Evolutionary conservation across 805 yeast species (phyloP).

Genomic region (Priceomyces fermenticarens): DNA sequence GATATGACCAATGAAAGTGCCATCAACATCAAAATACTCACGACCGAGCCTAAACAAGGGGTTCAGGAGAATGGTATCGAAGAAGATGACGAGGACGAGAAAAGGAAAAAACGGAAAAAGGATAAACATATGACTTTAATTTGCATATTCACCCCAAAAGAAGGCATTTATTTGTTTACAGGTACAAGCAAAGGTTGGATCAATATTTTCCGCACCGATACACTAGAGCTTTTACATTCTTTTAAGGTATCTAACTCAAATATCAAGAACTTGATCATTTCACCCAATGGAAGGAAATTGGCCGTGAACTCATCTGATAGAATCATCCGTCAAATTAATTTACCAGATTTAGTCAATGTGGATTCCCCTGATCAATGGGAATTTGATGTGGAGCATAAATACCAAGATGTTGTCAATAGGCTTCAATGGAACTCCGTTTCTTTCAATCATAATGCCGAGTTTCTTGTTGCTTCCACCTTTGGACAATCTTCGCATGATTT

Average conservation of each 20-base stretch:
- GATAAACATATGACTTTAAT: slow-evolving; percentile 48
- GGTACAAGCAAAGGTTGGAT: slow-evolving; percentile 85
- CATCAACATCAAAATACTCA: slow-evolving; percentile 15
- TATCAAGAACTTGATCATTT: slow-evolving; percentile 63
- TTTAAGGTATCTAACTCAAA: slow-evolving; percentile 63
- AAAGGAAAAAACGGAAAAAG: slow-evolving; percentile 13
- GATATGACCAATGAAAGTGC: slow-evolving; percentile 26
- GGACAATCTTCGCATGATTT: slow-evolving; percentile 83
- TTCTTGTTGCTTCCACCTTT: slow-evolving; percentile 82
- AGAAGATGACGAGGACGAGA: slow-evolving; percentile 5
- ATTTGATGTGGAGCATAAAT: slow-evolving; percentile 71
- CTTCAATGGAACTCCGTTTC: slow-evolving; percentile 84
- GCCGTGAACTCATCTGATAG: slow-evolving; percentile 79
- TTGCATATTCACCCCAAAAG: slow-evolving; percentile 44
- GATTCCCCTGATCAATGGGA: slow-evolving; percentile 39
- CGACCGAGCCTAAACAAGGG: slow-evolving; percentile 13
- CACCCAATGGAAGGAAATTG: slow-evolving; percentile 57
- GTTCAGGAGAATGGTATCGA: slow-evolving; percentile 5
- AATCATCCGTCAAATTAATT: slow-evolving; percentile 59
- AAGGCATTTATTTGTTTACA: slow-evolving; percentile 56
- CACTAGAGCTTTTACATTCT: slow-evolving; percentile 40
- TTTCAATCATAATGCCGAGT: slow-evolving; percentile 74
- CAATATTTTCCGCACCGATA: slow-evolving; percentile 40
- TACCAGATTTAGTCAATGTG: slow-evolving; percentile 42
- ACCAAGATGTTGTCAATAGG: slow-evolving; percentile 86